A percentile compares a stretch with the other conserved stretches of the same genome.
phyloP scores from a whole-genome alignment of 768 basidiomycete species.

The Brasilioporus rufonigricans region DNA sequence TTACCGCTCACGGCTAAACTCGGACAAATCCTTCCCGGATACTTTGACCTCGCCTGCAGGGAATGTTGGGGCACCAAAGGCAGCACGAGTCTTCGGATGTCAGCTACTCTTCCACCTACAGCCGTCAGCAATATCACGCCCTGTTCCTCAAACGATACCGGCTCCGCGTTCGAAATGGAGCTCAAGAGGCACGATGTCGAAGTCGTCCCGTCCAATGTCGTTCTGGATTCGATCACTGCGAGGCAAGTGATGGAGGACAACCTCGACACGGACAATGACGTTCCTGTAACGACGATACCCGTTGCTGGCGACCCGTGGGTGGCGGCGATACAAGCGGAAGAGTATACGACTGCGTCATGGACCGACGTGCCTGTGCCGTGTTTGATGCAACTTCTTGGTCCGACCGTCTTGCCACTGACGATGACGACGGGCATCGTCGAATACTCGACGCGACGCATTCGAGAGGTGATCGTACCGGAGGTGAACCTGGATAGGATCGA shows the following conservation, averaged over 20 bases:
- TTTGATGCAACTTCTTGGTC: constrained; percentile 48
- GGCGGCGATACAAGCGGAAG: constrained; percentile 21
- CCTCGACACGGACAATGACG: constrained; percentile 19
- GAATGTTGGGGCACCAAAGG: constrained; percentile 48
- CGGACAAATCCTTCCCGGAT: constrained; percentile 37
- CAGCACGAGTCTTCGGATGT: constrained; percentile 27
- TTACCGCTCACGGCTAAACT: constrained; percentile 42
- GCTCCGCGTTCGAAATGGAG: constrained; percentile 36
- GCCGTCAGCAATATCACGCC: background rate
- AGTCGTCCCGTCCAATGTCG: constrained; percentile 19
- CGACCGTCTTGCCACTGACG: constrained; percentile 53
- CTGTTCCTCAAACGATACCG: background rate
- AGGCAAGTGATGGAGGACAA: constrained; percentile 32
- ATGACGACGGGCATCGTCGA: constrained; percentile 65
- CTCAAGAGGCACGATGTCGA: constrained; percentile 35
- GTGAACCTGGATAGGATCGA: background rate
- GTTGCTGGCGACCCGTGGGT: constrained; percentile 25
- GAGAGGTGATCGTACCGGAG: constrained; percentile 40
- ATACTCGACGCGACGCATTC: constrained; percentile 57
- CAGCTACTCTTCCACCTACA: background rate
- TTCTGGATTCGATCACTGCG: constrained; percentile 29
- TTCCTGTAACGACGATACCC: constrained; percentile 19
- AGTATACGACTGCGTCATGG: constrained; percentile 29
- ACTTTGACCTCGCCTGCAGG: constrained; percentile 49
- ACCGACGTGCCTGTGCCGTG: constrained; percentile 24